Evolutionary conservation across 306 rosid species (phyloP), one percentile per base, ranked within the genome.

Genomic region (Rosa lucieae): DNA sequence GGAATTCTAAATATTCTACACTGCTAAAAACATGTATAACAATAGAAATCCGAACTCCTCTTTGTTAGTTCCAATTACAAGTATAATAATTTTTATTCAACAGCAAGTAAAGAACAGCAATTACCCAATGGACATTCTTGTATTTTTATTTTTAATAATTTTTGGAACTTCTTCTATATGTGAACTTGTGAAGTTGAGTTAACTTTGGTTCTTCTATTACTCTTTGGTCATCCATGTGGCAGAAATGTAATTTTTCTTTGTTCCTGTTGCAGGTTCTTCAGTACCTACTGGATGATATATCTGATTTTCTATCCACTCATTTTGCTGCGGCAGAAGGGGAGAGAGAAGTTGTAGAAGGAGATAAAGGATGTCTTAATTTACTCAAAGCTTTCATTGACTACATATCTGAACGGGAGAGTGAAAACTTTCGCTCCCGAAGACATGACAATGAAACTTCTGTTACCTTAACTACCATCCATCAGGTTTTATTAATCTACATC

Each of bases 401-500:
- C 82, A 67, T 95, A 86, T 86, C 87, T 77, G 92, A 92, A 87
- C 90, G 97, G 17, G 99, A 95, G 84, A 86, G 21, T 70, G 97
- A 91, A 79, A 95, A 91, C 70, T 95, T 92, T 46, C 88, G 76
- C 63, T 84, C 90, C 77, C 84, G 95, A 26, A 90, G 89, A 79
- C 86, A 81, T 78, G 89, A 95, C 77, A 95, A 95, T 77, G 79
- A 86, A 68, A 92, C 83, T 62, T 91, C 97, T 79, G 91, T 95
- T 81, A 90, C 95, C 51, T 81, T 95, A 85, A 95, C 97, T 71
- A 95, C 99, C 79, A 94, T 94, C 75, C 99, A 95, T 87, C 99
- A 92, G 99, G 99, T 95, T 79, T 29, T 81, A 1, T 53, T 18
- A 51, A 26, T 15, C 6, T 9, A 49, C 10, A n/a, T 29, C 44